Evolutionary conservation across 169 alveolate species (phyloP), one percentile per base, ranked within the genome.

Genomic region (Neospora caninum): DNA sequence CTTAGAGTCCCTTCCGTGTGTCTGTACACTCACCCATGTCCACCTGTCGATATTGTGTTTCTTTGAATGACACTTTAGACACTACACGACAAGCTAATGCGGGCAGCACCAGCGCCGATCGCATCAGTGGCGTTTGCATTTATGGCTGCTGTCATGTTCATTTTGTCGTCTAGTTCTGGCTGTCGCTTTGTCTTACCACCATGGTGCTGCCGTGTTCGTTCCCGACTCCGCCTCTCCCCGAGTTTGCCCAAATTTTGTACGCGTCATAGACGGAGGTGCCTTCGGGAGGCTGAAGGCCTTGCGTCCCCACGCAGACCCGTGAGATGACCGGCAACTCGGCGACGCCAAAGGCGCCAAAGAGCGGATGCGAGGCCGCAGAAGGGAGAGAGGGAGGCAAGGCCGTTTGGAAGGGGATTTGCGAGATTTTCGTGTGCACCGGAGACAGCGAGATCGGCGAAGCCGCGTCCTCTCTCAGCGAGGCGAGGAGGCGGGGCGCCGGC

Each of bases 261-360:
- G 92, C 95, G 58, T 92, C 95, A 64, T 54, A 92, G 92, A 92
- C 92, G 27, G 95, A 92, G 36, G 69, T 82, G n/a, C 89, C 89
- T 20, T 82, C 89, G 29, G 89, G 69, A 9, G 89, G 89, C 20
- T 18, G 27, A 2, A 82, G 67, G 54, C 89, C 89, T 67, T 82
- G 69, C 9, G 89, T 42, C 16, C 67, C 89, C 6, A 39, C 64
- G 89, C 89, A 82, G 6, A 27, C 42, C 18, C 89, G 54, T 20
- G 89, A 82, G 41, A 27, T 36, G 89, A 42, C 25, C 2, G 64
- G 89, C 89, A 82, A 67, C 89, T 82, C 89, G 20, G 69, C 4
- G 89, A 43, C 67, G 69, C 89, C 89, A 29, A 82, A 82, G 31
- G 89, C 39, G 6, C 89, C 89, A 67, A 82, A 82, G 31, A 42